Conservation (phyloP, 495 filamentous ascomycete species). For the Annulohypoxylon moriforme region DNA sequence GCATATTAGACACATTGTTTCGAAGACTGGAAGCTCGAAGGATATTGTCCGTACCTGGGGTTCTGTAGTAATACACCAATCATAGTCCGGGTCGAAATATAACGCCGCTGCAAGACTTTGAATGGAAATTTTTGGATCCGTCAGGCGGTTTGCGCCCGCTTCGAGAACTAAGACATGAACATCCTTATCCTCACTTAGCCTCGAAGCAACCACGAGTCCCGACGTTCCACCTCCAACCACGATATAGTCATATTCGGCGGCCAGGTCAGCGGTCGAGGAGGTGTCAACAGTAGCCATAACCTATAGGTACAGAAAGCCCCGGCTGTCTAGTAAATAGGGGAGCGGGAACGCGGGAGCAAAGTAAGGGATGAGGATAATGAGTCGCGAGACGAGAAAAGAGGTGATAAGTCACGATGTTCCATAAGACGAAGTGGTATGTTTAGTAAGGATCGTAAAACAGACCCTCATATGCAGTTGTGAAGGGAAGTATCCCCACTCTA, state of each 20-base stretch:
- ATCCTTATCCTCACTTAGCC: slow-evolving; percentile 58
- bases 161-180: slow-evolving; percentile 61
- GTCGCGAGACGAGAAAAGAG: not conserved
- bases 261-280: not conserved
- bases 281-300: not conserved
- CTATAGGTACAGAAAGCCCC: not conserved
- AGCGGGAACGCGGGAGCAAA: not conserved
- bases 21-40: not conserved
- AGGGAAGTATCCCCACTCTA: not conserved
- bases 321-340: not conserved
- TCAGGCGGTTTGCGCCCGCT: slow-evolving; percentile 49
- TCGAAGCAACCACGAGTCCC: slow-evolving; percentile 61
- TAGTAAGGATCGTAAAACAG: not conserved
- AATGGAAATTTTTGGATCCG: slow-evolving; percentile 9
- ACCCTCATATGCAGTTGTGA: not conserved
- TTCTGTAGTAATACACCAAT: slow-evolving; percentile 20
- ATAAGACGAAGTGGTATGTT: not conserved
- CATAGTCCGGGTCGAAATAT: slow-evolving; percentile 12
- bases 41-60: slow-evolving; percentile 9
- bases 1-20: not conserved
- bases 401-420: not conserved
- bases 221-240: slow-evolving; percentile 63
- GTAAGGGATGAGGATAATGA: not conserved
- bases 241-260: slow-evolving; percentile 51
- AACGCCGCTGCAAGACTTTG: not conserved